A percentile compares a stretch with the other conserved stretches of the same genome.
These are phyloP conservation scores for Alopecurus myosuroides DNA, from an alignment of 176 grass and related monocot genomes.

Conservation along the genomic window DNA sequence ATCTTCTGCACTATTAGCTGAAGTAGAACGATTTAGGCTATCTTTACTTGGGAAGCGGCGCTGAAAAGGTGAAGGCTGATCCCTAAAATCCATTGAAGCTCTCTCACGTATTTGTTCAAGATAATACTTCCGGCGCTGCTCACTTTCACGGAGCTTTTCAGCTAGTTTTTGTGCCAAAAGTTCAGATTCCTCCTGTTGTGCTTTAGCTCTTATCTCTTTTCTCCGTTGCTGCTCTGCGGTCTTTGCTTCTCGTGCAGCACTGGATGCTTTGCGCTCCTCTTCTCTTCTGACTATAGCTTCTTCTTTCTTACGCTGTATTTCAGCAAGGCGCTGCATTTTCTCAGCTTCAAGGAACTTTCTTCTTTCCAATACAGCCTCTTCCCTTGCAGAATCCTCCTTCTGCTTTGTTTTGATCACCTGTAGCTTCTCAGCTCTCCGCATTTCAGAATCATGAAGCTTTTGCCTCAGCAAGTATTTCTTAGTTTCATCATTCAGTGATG, in stretches of 20 bases:
- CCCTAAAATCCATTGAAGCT: slow-evolving; percentile 99
- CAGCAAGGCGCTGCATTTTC: slow-evolving; percentile 94
- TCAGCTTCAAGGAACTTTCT: slow-evolving; percentile 96
- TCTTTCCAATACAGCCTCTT: slow-evolving; percentile 97
- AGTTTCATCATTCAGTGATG: slow-evolving; percentile 95
- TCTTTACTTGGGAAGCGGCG: slow-evolving; percentile 91
- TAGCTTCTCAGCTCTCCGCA: slow-evolving; percentile 97
- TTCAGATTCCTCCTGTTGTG: slow-evolving; percentile 93
- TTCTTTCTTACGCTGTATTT: slow-evolving; percentile 98
- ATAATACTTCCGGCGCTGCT: slow-evolving; percentile 95
- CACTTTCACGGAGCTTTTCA: slow-evolving; percentile 97
- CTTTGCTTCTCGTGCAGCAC: slow-evolving; percentile 86
- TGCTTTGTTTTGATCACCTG: slow-evolving; percentile 97
- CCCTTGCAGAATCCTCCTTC: slow-evolving; percentile 96
- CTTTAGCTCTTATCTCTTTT: slow-evolving; percentile 96
- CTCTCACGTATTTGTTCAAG: slow-evolving; percentile 98
- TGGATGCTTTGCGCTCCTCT: slow-evolving; percentile 98
- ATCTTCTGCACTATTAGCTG: slow-evolving; percentile 66
- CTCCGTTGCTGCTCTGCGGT: slow-evolving; percentile 84
- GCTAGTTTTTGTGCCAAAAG: slow-evolving; percentile 91
- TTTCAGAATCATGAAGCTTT: slow-evolving; percentile 91
- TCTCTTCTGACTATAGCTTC: slow-evolving; percentile 96
- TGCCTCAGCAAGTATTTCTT: slow-evolving; percentile 94
- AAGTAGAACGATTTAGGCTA: slow-evolving; percentile 53
- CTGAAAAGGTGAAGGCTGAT: slow-evolving; percentile 93